Base-by-base conservation (phyloP, 164 flowering plant species). In the Nymphaea colorata region DNA sequence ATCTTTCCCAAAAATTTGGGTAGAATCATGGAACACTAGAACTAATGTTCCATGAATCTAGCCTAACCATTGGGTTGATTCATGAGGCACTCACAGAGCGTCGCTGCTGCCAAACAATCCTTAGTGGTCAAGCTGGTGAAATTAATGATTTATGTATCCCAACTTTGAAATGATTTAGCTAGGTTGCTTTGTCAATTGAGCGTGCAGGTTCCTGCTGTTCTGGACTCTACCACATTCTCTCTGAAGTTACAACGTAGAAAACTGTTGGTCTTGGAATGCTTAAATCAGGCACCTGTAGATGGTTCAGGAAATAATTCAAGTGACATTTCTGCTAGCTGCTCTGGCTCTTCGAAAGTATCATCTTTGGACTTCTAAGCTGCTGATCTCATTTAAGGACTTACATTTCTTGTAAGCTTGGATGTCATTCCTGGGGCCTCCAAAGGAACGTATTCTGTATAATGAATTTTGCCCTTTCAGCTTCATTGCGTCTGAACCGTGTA, bases 281-380 rank as follows among this genome's bases (percentile, higher is more conserved):
- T 94, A 68, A 91, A 94, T 76, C 99, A 91, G 82, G 96, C 98
- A 64, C 99, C 99, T 0, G 79, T 95, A 41, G 99, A 95, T 71
- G 94, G 85, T 69, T 82, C 96, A 65, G 87, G 89, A 78, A 96
- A 96, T 64, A 41, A 41, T 17, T 12, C 41, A 17, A 5, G 57
- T 51, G 81, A 69, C 53, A 71, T 78, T 66, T 77, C 96, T 43
- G 81, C 84, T 51, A 77, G 84, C 59, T 87, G 97, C 76, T 83
- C 93, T 64, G 79, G 80, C 4, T 84, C 91, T 47, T 78, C 87
- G 4, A 90, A 79, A 62, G 51, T 77, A 12, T 76, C 85, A 5
- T 17, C 76, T 51, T 77, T 90, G 41, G 97, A 93, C 66, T 90
- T 93, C 71, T 90, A 80, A 79, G 36, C 1, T 25, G 36, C 36